phyloP scores from a whole-genome alignment of 2,329 filamentous ascomycete species.

The Sporothrix dimorphospora region DNA sequence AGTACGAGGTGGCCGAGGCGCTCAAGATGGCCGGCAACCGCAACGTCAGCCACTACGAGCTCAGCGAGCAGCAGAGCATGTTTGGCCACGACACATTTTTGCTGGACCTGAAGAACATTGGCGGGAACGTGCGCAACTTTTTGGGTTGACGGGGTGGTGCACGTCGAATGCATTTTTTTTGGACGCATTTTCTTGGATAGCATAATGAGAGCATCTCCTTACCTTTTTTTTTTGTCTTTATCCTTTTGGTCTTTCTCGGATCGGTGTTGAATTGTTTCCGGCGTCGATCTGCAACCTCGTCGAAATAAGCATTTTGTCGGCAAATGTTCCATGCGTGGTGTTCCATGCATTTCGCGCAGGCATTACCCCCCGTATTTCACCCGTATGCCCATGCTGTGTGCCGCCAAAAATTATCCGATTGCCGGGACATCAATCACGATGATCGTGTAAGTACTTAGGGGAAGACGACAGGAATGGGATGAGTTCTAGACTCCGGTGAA shows the following conservation, averaged over 20 bases:
- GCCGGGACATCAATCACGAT: constrained; percentile 4
- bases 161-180: too few relatives aligned
- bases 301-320: not conserved
- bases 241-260: not conserved
- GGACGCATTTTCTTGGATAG: constrained; percentile 1
- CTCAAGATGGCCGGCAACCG: constrained; percentile 76
- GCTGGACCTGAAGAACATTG: constrained; percentile 88
- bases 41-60: constrained; percentile 82
- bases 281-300: not conserved
- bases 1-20: constrained; percentile 88
- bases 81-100: constrained; percentile 98
- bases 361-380: not conserved
- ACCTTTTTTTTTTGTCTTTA: not conserved
- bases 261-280: not conserved
- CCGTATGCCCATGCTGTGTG: not conserved
- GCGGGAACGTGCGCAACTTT: constrained; percentile 80
- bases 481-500: not conserved
- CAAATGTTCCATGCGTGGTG: not conserved
- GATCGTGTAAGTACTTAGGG: constrained; percentile 5
- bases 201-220: not conserved
- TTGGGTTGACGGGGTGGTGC: constrained; percentile 55
- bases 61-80: constrained; percentile 90
- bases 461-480: not conserved
- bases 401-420: not conserved
- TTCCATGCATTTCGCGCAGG: not conserved